phyloP scores from a whole-genome alignment of 768 basidiomycete genomes.

The Tephrocybe sp. region DNA sequence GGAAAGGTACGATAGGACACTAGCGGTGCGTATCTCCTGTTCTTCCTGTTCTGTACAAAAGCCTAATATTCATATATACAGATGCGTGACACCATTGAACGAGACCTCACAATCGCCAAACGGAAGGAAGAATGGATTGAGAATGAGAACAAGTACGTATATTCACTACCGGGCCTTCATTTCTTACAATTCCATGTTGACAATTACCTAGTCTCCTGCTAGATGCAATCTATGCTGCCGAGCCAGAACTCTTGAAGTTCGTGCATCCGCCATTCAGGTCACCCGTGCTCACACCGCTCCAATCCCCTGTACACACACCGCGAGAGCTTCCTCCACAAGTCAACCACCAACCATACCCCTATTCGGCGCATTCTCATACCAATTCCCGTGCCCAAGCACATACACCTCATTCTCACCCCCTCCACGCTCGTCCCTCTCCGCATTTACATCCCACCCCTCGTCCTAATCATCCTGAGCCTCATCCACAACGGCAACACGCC shows the following conservation, averaged over 20 bases:
- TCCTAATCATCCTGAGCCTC: not conserved
- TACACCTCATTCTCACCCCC: not conserved
- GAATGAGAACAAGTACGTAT: slow-evolving; percentile 47
- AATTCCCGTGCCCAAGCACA: not conserved
- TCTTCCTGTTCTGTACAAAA: not conserved
- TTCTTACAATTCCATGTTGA: not conserved
- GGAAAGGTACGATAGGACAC: slow-evolving; percentile 44
- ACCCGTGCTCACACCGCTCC: not conserved
- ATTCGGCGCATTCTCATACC: not conserved
- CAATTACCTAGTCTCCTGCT: slow-evolving; percentile 30
- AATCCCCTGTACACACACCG: not conserved
- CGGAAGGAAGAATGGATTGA: slow-evolving; percentile 42
- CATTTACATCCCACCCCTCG: not conserved
- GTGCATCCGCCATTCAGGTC: not conserved
- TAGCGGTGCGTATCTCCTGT: slow-evolving; percentile 28
- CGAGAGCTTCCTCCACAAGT: not conserved
- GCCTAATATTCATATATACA: slow-evolving; percentile 13
- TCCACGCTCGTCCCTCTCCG: not conserved
- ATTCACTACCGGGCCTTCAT: not conserved
- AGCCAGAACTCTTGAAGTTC: slow-evolving; percentile 14
- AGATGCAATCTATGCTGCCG: slow-evolving; percentile 27
- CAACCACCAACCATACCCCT: not conserved
- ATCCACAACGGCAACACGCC: not conserved
- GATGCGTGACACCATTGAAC: slow-evolving; percentile 35
- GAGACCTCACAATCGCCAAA: slow-evolving; percentile 36